A percentile compares a stretch with the other conserved stretches of the same genome.
Conservation (phyloP, 2,329 filamentous ascomycete genomes). For the Ophiostoma ulmi region DNA sequence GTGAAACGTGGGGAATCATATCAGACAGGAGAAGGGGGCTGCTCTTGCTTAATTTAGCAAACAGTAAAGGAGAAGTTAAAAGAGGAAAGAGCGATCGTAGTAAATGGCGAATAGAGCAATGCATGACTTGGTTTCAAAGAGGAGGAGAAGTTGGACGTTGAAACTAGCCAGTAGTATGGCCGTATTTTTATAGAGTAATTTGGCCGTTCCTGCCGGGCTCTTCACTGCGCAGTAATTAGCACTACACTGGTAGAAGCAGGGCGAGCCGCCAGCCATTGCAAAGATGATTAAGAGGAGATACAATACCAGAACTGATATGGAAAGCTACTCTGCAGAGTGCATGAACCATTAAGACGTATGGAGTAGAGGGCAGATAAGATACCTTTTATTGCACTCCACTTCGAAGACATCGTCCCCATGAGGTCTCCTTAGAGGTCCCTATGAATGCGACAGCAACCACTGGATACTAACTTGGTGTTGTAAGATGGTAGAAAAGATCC, state of each 20-base stretch:
- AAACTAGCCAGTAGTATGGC: background rate
- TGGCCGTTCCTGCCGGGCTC: background rate
- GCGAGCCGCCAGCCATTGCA: background rate
- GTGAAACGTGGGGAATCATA: slow-evolving; percentile 19
- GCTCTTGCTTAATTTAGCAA: background rate
- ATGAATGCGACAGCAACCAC: background rate
- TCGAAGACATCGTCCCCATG: background rate
- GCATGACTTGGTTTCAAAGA: background rate
- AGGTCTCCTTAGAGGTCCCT: background rate
- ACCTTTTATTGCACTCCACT: slow-evolving; percentile 6
- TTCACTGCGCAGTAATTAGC: too few species aligned
- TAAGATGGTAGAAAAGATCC: background rate
- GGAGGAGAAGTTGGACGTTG: background rate
- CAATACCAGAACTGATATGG: background rate
- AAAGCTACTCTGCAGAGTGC: background rate
- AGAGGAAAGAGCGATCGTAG: background rate
- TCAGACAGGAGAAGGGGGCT: slow-evolving; percentile 16
- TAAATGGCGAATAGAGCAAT: background rate
- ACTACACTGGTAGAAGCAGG: background rate
- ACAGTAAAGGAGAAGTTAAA: background rate
- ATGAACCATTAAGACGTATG: background rate
- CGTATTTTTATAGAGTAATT: background rate
- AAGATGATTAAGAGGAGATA: background rate
- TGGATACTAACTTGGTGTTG: background rate
- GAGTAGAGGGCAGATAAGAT: background rate